Evolutionary conservation across 1,139 yeast genomes (phyloP).

Genomic region (Kluyveromyces sp.): DNA sequence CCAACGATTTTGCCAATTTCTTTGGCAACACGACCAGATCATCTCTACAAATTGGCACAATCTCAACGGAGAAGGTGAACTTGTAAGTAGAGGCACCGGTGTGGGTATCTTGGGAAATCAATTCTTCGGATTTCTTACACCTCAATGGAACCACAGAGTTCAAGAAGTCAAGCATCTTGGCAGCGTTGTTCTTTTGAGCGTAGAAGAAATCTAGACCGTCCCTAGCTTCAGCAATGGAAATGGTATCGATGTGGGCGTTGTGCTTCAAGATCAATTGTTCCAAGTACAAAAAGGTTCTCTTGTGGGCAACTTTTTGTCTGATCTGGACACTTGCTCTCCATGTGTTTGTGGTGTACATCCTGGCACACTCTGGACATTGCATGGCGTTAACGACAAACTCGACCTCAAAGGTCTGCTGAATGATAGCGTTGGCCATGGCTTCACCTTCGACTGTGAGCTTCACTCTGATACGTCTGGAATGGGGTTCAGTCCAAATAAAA

Average conservation of each 20-base stretch:
- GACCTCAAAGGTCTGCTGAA: slow-evolving; percentile 93
- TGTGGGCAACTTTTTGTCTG: slow-evolving; percentile 94
- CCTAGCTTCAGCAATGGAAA: slow-evolving; percentile 82
- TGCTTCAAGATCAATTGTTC: slow-evolving; percentile 93
- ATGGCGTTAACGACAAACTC: slow-evolving; percentile 90
- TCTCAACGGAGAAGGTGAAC: slow-evolving; percentile 87
- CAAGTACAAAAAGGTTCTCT: slow-evolving; percentile 87
- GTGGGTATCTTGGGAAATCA: slow-evolving; percentile 87
- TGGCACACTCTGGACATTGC: slow-evolving; percentile 99
- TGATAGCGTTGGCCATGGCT: slow-evolving; percentile 83
- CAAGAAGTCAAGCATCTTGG: slow-evolving; percentile 87
- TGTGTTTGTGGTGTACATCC: slow-evolving; percentile 88
- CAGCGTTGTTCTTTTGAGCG: slow-evolving; percentile 83
- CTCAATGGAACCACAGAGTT: slow-evolving; percentile 83
- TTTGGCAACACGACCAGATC: slow-evolving; percentile 88
- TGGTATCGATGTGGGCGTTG: slow-evolving; percentile 91
- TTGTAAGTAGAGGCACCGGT: slow-evolving; percentile 84
- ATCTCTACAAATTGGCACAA: slow-evolving; percentile 96
- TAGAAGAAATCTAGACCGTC: slow-evolving; percentile 96
- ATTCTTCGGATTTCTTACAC: slow-evolving; percentile 80
- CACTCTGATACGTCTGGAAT: slow-evolving; percentile 86
- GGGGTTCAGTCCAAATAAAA: slow-evolving; percentile 98
- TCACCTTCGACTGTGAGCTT: slow-evolving; percentile 95
- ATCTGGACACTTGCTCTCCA: slow-evolving; percentile 98
- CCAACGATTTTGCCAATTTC: slow-evolving; percentile 74